These are phyloP conservation scores for Phialophora tarda DNA, from an alignment of 2,329 filamentous ascomycete genomes.

Conservation along the genomic window DNA sequence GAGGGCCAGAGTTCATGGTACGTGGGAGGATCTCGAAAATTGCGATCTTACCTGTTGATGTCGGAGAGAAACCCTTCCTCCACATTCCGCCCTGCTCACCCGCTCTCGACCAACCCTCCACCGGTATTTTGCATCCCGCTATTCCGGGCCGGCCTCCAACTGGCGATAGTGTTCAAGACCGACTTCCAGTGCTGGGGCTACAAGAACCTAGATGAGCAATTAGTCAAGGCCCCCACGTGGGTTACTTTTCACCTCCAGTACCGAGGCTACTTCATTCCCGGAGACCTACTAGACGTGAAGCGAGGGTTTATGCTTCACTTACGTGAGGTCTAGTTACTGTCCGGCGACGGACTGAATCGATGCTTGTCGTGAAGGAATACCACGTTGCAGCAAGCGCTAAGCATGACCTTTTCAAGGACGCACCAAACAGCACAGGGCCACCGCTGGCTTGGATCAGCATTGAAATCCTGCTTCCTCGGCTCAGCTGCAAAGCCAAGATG, in stretches of 20 bases:
- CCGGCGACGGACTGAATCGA: background rate
- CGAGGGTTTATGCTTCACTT: background rate
- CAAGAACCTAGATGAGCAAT: background rate
- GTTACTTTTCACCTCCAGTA: background rate
- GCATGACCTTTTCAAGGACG: background rate
- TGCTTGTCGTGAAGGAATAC: background rate
- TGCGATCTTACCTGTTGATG: background rate
- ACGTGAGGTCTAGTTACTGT: background rate
- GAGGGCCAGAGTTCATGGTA: background rate
- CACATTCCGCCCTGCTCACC: slow-evolving; percentile 40
- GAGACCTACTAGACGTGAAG: background rate
- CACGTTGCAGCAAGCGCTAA: background rate
- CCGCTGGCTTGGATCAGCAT: background rate
- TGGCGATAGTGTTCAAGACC: background rate
- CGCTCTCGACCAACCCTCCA: background rate
- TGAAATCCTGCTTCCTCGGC: slow-evolving; percentile 4
- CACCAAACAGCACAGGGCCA: background rate
- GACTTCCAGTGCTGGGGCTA: background rate
- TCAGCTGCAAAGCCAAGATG: background rate
- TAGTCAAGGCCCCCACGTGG: background rate
- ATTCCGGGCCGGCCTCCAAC: background rate
- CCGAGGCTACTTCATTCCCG: background rate
- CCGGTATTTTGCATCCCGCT: slow-evolving; percentile 38
- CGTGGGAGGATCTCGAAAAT: background rate
- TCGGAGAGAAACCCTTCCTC: slow-evolving; percentile 31